Base-by-base conservation (phyloP, 768 basidiomycete genomes). In the Boletus eberwhitei region DNA sequence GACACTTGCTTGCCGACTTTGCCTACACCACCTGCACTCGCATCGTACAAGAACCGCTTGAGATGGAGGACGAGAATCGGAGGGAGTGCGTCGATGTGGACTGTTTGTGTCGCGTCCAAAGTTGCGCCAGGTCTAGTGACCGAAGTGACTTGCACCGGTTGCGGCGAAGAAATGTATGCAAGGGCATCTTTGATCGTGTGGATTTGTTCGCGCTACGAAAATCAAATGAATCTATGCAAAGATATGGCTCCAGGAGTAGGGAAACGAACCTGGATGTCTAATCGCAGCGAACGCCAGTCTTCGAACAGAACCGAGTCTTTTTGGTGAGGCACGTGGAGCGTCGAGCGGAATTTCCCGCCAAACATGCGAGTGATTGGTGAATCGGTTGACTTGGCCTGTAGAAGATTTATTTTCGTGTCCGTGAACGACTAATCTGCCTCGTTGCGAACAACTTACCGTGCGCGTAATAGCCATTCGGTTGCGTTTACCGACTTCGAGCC, bases 281-380 rank as follows among this genome's bases (percentile, higher is more conserved):
- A 75, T 56, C 90, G 79, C 17, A 99, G 70, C 8, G 89, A 86
- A 55, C 93, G 82, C 86, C 94, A 98, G 50, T 94, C 94, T 70
- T 98, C 95, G 16, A 95, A 80, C 24, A 92, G 83, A 24, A 90
- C 86, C 2, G 88, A 90, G 65, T 98, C 95, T 59, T 86, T 86
- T 63, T 90, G 85, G 14, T 87, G 84, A 1, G 92, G 91, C 8
- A 86, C 86, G 38, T 83, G 82, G 3, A 98, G 75, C 1, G 90
- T 87, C 22, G 90, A 90, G 19, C 93, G 84, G 73, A 94, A 88
- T 65, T 90, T 92, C 34, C 96, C 94, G 29, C 94, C 93, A 62
- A 99, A 99, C 54, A 99, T 90, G 24, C 88, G 78, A 0, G 92
- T 90, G 49, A 99, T 89, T 0, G 94, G 88, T 3, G 91, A 90